Base-by-base conservation (phyloP, 1,284 basidiomycete species). In the Psilocybe mexicana region DNA sequence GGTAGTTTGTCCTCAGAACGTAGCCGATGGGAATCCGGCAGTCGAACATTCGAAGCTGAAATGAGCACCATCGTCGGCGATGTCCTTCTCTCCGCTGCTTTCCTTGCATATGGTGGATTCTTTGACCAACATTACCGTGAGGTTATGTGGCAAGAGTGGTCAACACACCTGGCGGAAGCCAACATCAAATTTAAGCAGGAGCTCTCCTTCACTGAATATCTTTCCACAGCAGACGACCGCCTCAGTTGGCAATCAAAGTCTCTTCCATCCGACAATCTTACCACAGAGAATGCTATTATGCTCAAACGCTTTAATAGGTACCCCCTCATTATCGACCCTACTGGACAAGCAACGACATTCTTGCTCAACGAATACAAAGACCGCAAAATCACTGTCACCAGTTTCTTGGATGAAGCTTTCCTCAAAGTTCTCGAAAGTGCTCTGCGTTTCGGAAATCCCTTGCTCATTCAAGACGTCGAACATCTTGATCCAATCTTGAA, bases 61-160 rank as follows among this genome's bases (percentile, higher is more conserved):
- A 98, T 99, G 95, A 93, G 94, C 70, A 99, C 98, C 40, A 96
- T 99, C 65, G 93, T 96, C 30, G 97, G 97, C 44, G 97, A 99
- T 72, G 95, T 98, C 35, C 79, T 99, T 38, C 83, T 99, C 36
- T 98, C 96, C 28, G 92, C 97, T 0, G 97, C 94, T 0, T 98
- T 98, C 86, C 77, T 99, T 59, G 96, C 96, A 0, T 99, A 99
- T 68, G 91, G 92, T 23, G 97, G 97, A 58, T 99, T 96, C 85
- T 99, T 99, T 71, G 97, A 99, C 70, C 97, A 99, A 72, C 90
- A 94, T 69, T 97, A 98, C 75, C 94, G 97, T 62, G 96, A 98
- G 72, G 82, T 88, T 55, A 96, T 99, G 93, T 97, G 96, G 90
- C 88, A 92, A 65, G 92, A 94, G 67, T 99, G 97, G 97, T 88